Evolutionary conservation across 2,329 filamentous ascomycete species (phyloP), one percentile per base, ranked within the genome.

Genomic region (Trichoderma lentiforme): DNA sequence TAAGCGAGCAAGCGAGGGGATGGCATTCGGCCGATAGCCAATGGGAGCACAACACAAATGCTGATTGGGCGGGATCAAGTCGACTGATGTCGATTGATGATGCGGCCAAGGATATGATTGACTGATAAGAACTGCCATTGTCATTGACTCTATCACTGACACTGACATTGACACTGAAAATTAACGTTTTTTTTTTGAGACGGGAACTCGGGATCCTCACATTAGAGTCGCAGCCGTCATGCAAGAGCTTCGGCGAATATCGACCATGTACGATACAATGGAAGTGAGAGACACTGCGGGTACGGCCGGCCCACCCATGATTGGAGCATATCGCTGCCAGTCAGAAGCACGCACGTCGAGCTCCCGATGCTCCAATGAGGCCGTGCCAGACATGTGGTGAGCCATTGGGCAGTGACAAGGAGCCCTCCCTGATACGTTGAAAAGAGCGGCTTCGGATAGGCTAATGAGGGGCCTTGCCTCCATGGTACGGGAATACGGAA

Each of bases 141-240:
- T 2, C 57, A 34, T 21, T 60, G 18, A 21, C 56, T 21, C 56
- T 18, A 36, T 36, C 34, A 36, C 53, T 28, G 12, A 18, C 21
- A 28, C 7, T 57, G 21, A 9, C 26, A 30, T 18, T 58, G 28
- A 8, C 39, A 28, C 15, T 57, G 24, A 11, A 60, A n/a, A 60
- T 21, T 21, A 21, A n/a, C 28, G 6, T 21, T 21, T 6, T 3
- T 6, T 3, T n/a, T 21, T 34, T 21, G 24, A 32, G 24, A 51
- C 28, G 65, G 21, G 7, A n/a, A 14, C 34, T 21, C 36, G 18
- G 28, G 26, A 36, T 36, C 56, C 39, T 15, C 66, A 36, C 39
- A 53, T 70, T 70, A 70, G 57, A 62, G 66, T 70, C 66, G 43
- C 66, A 58, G 39, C 57, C 60, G 57, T 30, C 15, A 70, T 70